Conservation (phyloP, 345 rosid species). For the Diplotaxis tenuifolia region DNA sequence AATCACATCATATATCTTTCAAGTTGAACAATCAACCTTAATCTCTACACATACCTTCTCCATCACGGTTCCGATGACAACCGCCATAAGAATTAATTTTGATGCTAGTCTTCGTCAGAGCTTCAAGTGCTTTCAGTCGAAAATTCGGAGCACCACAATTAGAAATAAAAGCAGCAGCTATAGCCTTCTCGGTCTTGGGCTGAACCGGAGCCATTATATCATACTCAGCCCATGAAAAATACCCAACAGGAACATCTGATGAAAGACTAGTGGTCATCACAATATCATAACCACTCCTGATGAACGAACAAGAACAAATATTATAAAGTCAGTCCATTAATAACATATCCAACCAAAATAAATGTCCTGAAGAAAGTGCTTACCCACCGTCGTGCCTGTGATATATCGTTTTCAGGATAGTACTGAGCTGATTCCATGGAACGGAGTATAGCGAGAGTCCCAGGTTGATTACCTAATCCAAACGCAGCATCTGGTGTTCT, state of each 20-base stretch:
- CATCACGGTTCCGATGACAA: slow-evolving; percentile 81
- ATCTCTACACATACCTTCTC: slow-evolving; percentile 52
- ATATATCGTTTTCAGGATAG: slow-evolving; percentile 68
- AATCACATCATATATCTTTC: slow-evolving; percentile 6
- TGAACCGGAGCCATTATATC: slow-evolving; percentile 88
- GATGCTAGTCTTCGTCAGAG: slow-evolving; percentile 55
- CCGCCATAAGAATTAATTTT: slow-evolving; percentile 87
- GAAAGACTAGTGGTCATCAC: slow-evolving; percentile 98
- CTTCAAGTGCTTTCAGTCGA: slow-evolving; percentile 80
- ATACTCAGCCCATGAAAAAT: slow-evolving; percentile 98
- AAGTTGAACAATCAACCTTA: background rate
- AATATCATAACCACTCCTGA: slow-evolving; percentile 69
- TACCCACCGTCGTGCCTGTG: slow-evolving; percentile 96
- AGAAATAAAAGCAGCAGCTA: slow-evolving; percentile 97
- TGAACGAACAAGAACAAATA: background rate
- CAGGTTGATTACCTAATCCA: slow-evolving; percentile 44
- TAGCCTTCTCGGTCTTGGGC: slow-evolving; percentile 77
- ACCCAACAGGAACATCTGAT: slow-evolving; percentile 98
- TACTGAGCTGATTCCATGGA: slow-evolving; percentile 94
- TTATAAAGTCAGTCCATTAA: background rate
- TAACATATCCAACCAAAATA: background rate
- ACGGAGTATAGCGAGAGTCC: slow-evolving; percentile 55
- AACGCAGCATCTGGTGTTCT: slow-evolving; percentile 67
- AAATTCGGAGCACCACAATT: slow-evolving; percentile 91
- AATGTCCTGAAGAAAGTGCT: slow-evolving; percentile 48